Evolutionary conservation across 2,329 filamentous ascomycete genomes (phyloP), one percentile per base, ranked within the genome.

Genomic region (Botrytis elliptica): DNA sequence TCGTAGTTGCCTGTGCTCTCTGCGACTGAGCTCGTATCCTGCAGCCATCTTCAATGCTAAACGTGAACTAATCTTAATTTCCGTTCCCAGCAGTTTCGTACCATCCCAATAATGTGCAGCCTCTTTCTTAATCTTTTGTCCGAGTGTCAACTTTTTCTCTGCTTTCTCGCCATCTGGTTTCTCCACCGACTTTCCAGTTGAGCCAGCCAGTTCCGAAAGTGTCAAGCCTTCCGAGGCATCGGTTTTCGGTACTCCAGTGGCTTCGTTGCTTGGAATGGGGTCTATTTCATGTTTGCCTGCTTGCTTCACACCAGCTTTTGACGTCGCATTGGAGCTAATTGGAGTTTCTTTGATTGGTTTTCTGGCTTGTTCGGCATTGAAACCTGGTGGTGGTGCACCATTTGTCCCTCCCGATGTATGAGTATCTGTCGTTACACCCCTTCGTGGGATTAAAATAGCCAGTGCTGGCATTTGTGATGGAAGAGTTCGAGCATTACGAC

Each of bases 41-140:
- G 93, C 95, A 22, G 95, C 94, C 96, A 99, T 99, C 86, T 98
- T 98, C 82, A 98, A 83, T 9, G 95, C 96, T 77, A 99, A 85
- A 76, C 92, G 92, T 75, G 92, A 93, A 83, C 95, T 98, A 82
- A 99, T 99, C 83, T 87, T 93, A 81, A 98, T 91, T 84, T 99
- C 96, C 2, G 94, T 93, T 36, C 92, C 95, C 78, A 99, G 86
- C 80, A 99, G 87, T 84, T 99, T 99, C 42, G 94, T 98, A 75
- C 96, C 96, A 84, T 99, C 96, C 95, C 96, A 98, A 85, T 99
- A 99, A 83, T 99, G 96, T 75, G 91, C 90, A 22, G 87, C 88
- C 84, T 99, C 96, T 83, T 97, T 95, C 88, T 97, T 99, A 81
- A 99, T 91, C 85, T 95, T 97, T 82, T 98, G 93, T 83, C 90